Percentiles rank a stretch among this genome's conserved stretches.
Conservation (phyloP, 139 green algal species). For the Desmodesmus armatus region DNA sequence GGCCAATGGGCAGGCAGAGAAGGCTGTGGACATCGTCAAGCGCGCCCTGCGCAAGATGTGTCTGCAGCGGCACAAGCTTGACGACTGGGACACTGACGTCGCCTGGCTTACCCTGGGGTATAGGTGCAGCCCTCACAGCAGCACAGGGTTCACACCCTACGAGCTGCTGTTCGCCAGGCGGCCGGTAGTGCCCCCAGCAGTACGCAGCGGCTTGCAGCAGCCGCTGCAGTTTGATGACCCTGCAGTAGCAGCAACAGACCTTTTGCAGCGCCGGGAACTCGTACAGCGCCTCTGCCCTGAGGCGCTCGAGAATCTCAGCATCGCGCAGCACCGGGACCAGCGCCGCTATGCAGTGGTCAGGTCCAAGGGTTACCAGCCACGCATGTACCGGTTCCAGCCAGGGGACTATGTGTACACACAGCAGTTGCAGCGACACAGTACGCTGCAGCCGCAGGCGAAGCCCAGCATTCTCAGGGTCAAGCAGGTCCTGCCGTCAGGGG, state of each 20-base stretch:
- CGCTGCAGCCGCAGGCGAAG: too few relatives aligned
- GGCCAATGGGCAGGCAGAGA: too few relatives aligned
- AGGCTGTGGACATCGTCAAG: too few relatives aligned
- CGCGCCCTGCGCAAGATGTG: too few relatives aligned
- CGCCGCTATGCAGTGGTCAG: too few relatives aligned
- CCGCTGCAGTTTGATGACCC: slow-evolving; percentile 19
- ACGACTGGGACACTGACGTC: neutral
- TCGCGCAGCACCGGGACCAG: slow-evolving; percentile 46
- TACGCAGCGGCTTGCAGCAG: neutral
- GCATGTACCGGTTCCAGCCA: too few relatives aligned
- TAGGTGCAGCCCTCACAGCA: slow-evolving; percentile 15
- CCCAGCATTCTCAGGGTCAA: too few relatives aligned
- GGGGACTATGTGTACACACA: too few relatives aligned
- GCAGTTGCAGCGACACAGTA: too few relatives aligned
- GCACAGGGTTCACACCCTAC: slow-evolving; percentile 24
- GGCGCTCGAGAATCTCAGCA: slow-evolving; percentile 31
- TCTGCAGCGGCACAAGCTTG: too few relatives aligned
- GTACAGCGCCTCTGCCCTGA: neutral
- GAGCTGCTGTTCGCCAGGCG: slow-evolving; percentile 26
- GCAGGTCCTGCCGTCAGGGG: too few relatives aligned
- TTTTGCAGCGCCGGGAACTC: neutral
- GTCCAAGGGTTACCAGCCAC: too few relatives aligned
- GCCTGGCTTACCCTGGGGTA: slow-evolving; percentile 12
- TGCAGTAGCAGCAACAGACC: neutral
- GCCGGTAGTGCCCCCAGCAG: slow-evolving; percentile 22